Evolutionary conservation across 1,139 yeast species (phyloP), one percentile per base, ranked within the genome.

Genomic region (Candida neerlandica): DNA sequence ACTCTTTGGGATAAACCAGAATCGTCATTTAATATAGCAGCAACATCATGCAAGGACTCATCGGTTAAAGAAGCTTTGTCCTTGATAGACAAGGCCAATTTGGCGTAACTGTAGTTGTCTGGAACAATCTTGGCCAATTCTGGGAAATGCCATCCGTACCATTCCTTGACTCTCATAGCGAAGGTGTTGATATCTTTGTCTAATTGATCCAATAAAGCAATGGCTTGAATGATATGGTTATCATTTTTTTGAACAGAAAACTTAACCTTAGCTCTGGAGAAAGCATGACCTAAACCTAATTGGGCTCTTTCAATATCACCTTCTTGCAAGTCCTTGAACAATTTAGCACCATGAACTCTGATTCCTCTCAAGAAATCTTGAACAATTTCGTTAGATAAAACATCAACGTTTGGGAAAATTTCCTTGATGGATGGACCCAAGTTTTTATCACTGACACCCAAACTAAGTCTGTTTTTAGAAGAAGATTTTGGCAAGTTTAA

Each of bases 111-210:
- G 65, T 89, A 95, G 59, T 96, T 92, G 73, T 94, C 99, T 60
- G 90, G 86, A 56, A 91, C 94, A 70, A 94, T 82, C 77, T 90
- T 91, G 62, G 97, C 96, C 78, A 94, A 83, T 76, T 94, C 99
- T 41, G 99, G 99, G 85, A 94, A 95, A 72, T 94, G 99, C 99
- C 99, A 94, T 58, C 99, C 98, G 75, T 95, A 94, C 99, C 99
- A 94, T 78, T 94, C 99, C 78, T 92, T 92, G 69, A 85, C 83
- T 78, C 99, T 86, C 99, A 94, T 94, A 59, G 98, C 94, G 65
- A 89, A 94, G 47, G 98, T 95, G 78, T 94, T 94, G 64, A 94
- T 82, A 70, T 95, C 99, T 77, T 94, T 94, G 77, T 94, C 99
- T 65, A 94, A 83, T 69, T 95, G 97, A 66, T 94, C 99, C 66